Evolutionary conservation across 1,139 yeast species (phyloP).

Genomic region (Saccharomyces hybrid): DNA sequence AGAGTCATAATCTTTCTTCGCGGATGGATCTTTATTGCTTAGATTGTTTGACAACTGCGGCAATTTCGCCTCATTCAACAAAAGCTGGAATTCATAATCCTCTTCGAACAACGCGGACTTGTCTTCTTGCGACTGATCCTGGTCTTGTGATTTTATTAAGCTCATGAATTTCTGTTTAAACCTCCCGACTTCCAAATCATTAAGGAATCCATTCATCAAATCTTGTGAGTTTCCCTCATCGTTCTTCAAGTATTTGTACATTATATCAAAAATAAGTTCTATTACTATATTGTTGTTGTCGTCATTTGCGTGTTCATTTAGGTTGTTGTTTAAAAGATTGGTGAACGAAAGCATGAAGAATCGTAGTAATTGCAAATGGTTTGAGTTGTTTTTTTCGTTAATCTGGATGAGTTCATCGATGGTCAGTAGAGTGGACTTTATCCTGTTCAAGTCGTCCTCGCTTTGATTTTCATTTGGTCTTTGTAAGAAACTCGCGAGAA

Average conservation of each 20-base stretch:
- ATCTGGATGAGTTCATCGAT: constrained; percentile 20
- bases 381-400: constrained; percentile 10
- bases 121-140: neutral
- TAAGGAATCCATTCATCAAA: neutral
- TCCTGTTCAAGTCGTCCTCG: constrained; percentile 3
- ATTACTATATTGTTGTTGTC: constrained; percentile 4
- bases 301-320: neutral
- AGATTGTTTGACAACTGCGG: constrained; percentile 8
- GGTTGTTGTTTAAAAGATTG: constrained; percentile 12
- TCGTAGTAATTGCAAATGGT: constrained; percentile 13
- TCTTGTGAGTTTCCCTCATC: neutral
- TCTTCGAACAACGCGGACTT: constrained; percentile 8
- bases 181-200: neutral
- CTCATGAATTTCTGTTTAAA: neutral
- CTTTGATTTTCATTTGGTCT: constrained; percentile 6
- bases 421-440: constrained; percentile 15
- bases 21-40: constrained; percentile 4
- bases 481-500: constrained; percentile 3
- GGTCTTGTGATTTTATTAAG: neutral
- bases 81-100: constrained; percentile 9
- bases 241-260: constrained; percentile 11
- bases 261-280: constrained; percentile 17
- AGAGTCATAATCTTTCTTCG: constrained; percentile 24
- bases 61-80: constrained; percentile 11
- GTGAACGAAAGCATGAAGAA: constrained; percentile 16